These are phyloP conservation scores for Neohortaea acidophila DNA, from an alignment of 495 filamentous ascomycete species.

Conservation along the genomic window DNA sequence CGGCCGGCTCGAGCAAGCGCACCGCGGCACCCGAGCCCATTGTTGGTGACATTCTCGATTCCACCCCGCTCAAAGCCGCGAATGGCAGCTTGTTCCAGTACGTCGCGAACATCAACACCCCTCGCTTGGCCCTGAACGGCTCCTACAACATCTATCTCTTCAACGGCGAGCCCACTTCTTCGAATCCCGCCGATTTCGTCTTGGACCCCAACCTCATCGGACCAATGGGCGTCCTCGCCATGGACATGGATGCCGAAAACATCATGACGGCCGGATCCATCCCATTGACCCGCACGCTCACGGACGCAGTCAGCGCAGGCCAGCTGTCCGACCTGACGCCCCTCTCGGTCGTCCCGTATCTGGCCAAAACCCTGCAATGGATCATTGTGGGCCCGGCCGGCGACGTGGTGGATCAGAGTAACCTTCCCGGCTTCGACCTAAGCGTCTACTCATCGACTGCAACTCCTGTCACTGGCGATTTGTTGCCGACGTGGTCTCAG, in stretches of 20 bases:
- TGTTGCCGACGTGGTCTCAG: slow-evolving; percentile 13
- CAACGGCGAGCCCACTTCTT: slow-evolving; percentile 12
- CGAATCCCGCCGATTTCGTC: slow-evolving; percentile 12
- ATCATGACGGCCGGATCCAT: slow-evolving; percentile 13
- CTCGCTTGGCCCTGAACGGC: slow-evolving; percentile 19
- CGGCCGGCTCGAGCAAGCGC: slow-evolving; percentile 18
- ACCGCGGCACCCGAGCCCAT: slow-evolving; percentile 7
- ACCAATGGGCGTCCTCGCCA: slow-evolving; percentile 16
- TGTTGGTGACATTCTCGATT: not conserved
- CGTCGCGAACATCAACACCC: slow-evolving; percentile 21
- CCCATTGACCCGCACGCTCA: slow-evolving; percentile 17
- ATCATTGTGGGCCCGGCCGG: slow-evolving; percentile 15
- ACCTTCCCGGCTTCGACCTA: slow-evolving; percentile 14
- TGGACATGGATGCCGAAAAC: slow-evolving; percentile 7
- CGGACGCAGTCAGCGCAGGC: slow-evolving; percentile 4
- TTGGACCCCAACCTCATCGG: slow-evolving; percentile 17
- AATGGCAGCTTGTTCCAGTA: slow-evolving; percentile 20
- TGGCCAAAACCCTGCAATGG: slow-evolving; percentile 14
- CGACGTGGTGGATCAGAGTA: slow-evolving; percentile 10
- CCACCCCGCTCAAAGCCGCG: slow-evolving; percentile 4
- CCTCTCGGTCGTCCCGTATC: slow-evolving; percentile 8
- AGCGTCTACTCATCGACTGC: slow-evolving; percentile 15
- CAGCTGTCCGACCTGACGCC: slow-evolving; percentile 3
- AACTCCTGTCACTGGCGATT: slow-evolving; percentile 3
- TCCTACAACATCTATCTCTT: slow-evolving; percentile 21